Evolutionary conservation across 108 stramenopile species (phyloP), one percentile per base, ranked within the genome.

Genomic region (Pseudonitzschia pungens): DNA sequence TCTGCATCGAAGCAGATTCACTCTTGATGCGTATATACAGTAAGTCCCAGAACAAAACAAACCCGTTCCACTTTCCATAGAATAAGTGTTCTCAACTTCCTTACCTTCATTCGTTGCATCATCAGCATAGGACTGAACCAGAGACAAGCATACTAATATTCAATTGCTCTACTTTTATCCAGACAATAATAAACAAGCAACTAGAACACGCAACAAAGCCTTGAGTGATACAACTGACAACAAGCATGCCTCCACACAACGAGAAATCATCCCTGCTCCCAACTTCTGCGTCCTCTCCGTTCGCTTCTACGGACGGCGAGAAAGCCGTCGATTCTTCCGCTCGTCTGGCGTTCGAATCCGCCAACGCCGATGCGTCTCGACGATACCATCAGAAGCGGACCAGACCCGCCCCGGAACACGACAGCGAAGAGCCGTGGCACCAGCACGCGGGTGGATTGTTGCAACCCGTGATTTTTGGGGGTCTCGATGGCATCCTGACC

Each of bases 401-500:
- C 50, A 33, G 52, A 27, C 50, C 67, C 14, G 7, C n/a, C 10
- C 50, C 48, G 10, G 26, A 53, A 55, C 53, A 56, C 22, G 41
- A 33, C 21, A 32, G 68, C 55, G 76, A 71, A 16, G 77, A 90
- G 57, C 87, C 86, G 68, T 82, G 83, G 78, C 93, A 94, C 64
- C 87, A 94, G 71, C 77, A 76, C 21, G 89, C 87, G 45, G 93
- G 93, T 40, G 93, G 91, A 29, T 82, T 89, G 60, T 67, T 67
- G 44, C 66, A 67, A 50, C 90, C 93, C 4, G 68, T 94, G 41
- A 96, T 99, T 51, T 99, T 99, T 79, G 99, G 99, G 43, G 99
- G 99, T 36, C 86, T 98, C 41, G 99, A 99, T 75, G 99, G 99
- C 1, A 97, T 99, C 69, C 80, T 99, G 54, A 98, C 99, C 21